Percentiles rank a stretch among this genome's conserved stretches.
Evolutionary conservation across 2,329 filamentous ascomycete genomes (phyloP).

Genomic region (Clarireedia monteithiana): DNA sequence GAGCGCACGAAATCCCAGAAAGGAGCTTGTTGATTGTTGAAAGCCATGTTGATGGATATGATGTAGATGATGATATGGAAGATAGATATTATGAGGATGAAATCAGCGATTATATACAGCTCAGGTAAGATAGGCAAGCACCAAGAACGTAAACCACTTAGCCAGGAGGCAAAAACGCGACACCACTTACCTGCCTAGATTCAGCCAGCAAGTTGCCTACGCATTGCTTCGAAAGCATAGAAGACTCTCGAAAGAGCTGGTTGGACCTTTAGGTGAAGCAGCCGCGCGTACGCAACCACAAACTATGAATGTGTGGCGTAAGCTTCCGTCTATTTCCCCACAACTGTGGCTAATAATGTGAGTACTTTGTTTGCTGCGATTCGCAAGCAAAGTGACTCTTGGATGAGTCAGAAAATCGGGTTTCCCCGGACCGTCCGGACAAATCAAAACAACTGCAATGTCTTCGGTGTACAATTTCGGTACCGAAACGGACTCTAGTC

Average conservation of each 20-base stretch:
- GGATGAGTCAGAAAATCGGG: background rate
- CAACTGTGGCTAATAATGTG: background rate
- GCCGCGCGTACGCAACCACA: background rate
- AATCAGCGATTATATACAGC: constrained; percentile 4
- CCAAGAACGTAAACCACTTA: constrained; percentile 1
- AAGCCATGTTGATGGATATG: constrained; percentile 20
- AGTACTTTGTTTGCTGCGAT: background rate
- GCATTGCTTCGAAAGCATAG: background rate
- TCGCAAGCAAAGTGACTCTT: background rate
- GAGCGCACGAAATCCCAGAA: constrained; percentile 27
- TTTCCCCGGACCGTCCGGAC: background rate
- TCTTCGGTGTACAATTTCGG: background rate
- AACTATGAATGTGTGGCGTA: constrained; percentile 1
- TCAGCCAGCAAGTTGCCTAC: background rate
- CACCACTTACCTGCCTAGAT: background rate
- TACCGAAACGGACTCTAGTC: background rate
- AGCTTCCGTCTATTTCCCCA: background rate
- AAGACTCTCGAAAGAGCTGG: background rate
- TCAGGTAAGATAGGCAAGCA: constrained; percentile 3
- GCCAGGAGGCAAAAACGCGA: constrained; percentile 1
- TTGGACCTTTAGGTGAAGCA: constrained; percentile 1
- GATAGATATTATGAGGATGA: background rate
- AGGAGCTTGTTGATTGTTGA: constrained; percentile 13
- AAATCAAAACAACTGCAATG: no score
- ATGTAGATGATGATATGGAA: background rate